Conservation (phyloP, 2,329 filamentous ascomycete genomes). For the Penicillium sp. region DNA sequence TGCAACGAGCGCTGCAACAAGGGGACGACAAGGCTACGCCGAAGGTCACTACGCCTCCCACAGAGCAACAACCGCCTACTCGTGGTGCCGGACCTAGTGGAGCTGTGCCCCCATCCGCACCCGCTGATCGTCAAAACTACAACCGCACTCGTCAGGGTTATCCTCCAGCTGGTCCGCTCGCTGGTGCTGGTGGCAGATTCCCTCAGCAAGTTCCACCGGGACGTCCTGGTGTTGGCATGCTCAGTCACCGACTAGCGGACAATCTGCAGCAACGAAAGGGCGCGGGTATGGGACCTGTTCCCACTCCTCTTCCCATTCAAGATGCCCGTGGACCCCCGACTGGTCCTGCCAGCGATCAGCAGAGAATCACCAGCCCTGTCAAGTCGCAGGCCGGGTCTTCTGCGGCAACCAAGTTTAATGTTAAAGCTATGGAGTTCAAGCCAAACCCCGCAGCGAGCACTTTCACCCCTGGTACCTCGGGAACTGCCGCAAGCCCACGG, state of each 20-base stretch:
- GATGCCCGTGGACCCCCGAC: conserved; percentile 65
- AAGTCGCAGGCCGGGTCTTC: conserved; percentile 47
- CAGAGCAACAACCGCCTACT: conserved; percentile 47
- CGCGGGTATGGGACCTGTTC: conserved; percentile 35
- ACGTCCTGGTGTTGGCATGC: conserved; percentile 38
- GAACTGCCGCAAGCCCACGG: conserved; percentile 57
- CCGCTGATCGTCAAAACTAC: conserved; percentile 42
- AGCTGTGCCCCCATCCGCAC: conserved; percentile 28
- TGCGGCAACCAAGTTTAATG: conserved; percentile 50
- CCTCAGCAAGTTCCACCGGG: conserved; percentile 38
- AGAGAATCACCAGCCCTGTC: conserved; percentile 35
- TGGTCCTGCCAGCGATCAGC: conserved; percentile 57
- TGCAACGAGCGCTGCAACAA: conserved; percentile 74
- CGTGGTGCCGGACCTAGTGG: conserved; percentile 39
- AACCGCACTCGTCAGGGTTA: conserved; percentile 41
- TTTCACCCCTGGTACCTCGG: conserved; percentile 68
- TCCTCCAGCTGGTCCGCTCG: conserved; percentile 41
- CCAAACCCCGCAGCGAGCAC: conserved; percentile 71
- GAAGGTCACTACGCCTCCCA: conserved; percentile 39
- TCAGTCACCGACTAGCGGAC: conserved; percentile 45
- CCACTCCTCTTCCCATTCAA: conserved; percentile 50
- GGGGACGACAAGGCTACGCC: conserved; percentile 50
- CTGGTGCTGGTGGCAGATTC: conserved; percentile 33
- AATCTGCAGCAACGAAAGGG: conserved; percentile 48
- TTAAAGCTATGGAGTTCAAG: conserved; percentile 65